Evolutionary conservation across 1,139 yeast species (phyloP), one percentile per base, ranked within the genome.

Genomic region (Arxiozyma slooffiae): DNA sequence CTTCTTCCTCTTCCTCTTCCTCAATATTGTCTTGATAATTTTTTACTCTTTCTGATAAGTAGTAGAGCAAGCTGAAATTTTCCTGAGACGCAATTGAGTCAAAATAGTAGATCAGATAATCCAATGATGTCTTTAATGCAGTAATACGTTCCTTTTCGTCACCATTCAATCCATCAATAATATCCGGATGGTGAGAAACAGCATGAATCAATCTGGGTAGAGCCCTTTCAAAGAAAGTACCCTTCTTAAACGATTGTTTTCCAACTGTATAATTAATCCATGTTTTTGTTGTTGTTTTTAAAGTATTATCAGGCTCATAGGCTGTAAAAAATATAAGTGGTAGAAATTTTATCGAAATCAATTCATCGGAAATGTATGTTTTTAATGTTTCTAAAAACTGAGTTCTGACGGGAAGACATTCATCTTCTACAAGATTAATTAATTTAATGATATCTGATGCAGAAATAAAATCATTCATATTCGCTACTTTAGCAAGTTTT

Each of bases 31-130:
- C 96, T 52, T 81, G 73, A 59, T 82, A 85, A 62, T 88, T 95
- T 63, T 88, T 89, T 30, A 88, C 77, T 48, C 95, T 74, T 55
- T 87, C 85, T 0, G 94, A 81, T 49, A 87, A 71, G 63, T 89
- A 88, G 62, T 81, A 88, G 7, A 89, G 63, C 53, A 88, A 67
- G 1, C 94, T 83, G 30, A 85, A 72, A 58, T 87, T 89, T 26
- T 82, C 85, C 41, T 77, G 74, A 8, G 75, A 79, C 0, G 85
- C 83, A 49, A 87, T 76, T 7, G 78, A 64, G 46, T 77, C 80
- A 51, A 87, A 67, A 56, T 75, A 85, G 64, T 79, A 84, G 1
- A 78, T 60, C 45, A 89, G 67, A 54, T 82, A 82, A 46, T 79
- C 79, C 50, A 78, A 59, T 0, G 84, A 82, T 58, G 79, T 81